These are phyloP conservation scores for Termitomyces sp. DNA, from an alignment of 768 basidiomycete genomes.

Conservation along the genomic window DNA sequence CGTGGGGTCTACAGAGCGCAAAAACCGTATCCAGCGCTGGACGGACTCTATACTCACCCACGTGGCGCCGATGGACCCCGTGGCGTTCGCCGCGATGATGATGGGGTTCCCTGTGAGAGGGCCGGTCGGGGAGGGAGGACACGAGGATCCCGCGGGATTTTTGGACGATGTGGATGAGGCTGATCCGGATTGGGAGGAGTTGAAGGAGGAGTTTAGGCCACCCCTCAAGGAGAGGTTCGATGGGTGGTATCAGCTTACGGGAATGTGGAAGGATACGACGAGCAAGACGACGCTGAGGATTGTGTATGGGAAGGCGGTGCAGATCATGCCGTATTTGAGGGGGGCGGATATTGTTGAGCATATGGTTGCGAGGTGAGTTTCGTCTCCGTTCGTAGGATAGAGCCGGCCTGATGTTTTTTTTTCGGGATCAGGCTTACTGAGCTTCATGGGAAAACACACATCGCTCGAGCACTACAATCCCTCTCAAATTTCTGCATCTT, in stretches of 20 bases:
- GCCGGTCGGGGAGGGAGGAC: conserved; percentile 29
- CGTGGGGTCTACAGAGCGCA: conserved; percentile 32
- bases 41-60: conserved; percentile 44
- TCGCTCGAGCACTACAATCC: conserved; percentile 48
- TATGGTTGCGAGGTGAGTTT: conserved; percentile 48
- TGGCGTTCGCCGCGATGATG: conserved; percentile 66
- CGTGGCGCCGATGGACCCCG: conserved; percentile 35
- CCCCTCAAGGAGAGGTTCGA: conserved; percentile 53
- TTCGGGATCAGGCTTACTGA: conserved; percentile 43
- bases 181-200: conserved; percentile 56
- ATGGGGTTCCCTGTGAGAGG: conserved; percentile 29
- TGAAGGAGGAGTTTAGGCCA: conserved; percentile 59
- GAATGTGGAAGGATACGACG: conserved; percentile 34
- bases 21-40: conserved; percentile 48
- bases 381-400: neutral
- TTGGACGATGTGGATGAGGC: conserved; percentile 49
- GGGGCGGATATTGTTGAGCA: conserved; percentile 50
- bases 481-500: conserved; percentile 45
- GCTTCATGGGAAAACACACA: conserved; percentile 47
- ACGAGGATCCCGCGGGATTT: conserved; percentile 49
- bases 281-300: conserved; percentile 26
- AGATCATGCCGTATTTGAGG: conserved; percentile 55
- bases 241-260: conserved; percentile 47
- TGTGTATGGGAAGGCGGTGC: conserved; percentile 40
- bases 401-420: neutral